phyloP scores from a whole-genome alignment of 306 rosid species.

The Vachellia collinsii region DNA sequence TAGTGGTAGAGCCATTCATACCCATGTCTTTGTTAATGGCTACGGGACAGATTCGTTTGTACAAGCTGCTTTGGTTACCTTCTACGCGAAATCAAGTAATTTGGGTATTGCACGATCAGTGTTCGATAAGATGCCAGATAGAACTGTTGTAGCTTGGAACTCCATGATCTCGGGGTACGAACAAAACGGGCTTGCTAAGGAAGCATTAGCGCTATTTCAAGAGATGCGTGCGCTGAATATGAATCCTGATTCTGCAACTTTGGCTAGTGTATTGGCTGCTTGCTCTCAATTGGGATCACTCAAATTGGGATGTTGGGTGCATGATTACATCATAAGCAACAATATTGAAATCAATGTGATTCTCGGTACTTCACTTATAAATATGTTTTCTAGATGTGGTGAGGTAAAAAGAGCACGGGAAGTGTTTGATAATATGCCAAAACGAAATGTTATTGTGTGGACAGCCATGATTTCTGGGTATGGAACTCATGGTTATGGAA shows the following conservation, averaged over 20 bases:
- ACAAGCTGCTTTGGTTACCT: conserved; percentile 60
- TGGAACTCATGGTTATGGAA: conserved; percentile 81
- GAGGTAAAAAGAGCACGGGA: conserved; percentile 57
- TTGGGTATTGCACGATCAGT: conserved; percentile 52
- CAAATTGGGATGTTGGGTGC: conserved; percentile 71
- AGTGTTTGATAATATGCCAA: conserved; percentile 68
- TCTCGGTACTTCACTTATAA: conserved; percentile 78
- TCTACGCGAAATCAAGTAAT: conserved; percentile 59
- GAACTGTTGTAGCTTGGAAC: conserved; percentile 81
- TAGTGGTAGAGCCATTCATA: conserved; percentile 56
- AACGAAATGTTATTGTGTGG: conserved; percentile 80
- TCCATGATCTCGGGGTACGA: conserved; percentile 84
- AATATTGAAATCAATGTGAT: conserved; percentile 56
- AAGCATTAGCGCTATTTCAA: conserved; percentile 56
- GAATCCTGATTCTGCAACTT: conserved; percentile 66
- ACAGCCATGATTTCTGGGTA: conserved; percentile 92
- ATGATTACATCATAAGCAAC: conserved; percentile 50
- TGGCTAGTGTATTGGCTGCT: conserved; percentile 70
- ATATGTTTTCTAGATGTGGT: conserved; percentile 88
- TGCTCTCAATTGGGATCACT: conserved; percentile 82
- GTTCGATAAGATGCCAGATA: conserved; percentile 71
- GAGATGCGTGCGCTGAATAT: conserved; percentile 52
- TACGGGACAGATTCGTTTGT: conserved; percentile 67
- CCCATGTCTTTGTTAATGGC: conserved; percentile 70
- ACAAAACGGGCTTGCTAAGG: conserved; percentile 66